Base-by-base conservation (phyloP, 2,329 filamentous ascomycete species). In the Curvularia hawaiiensis region DNA sequence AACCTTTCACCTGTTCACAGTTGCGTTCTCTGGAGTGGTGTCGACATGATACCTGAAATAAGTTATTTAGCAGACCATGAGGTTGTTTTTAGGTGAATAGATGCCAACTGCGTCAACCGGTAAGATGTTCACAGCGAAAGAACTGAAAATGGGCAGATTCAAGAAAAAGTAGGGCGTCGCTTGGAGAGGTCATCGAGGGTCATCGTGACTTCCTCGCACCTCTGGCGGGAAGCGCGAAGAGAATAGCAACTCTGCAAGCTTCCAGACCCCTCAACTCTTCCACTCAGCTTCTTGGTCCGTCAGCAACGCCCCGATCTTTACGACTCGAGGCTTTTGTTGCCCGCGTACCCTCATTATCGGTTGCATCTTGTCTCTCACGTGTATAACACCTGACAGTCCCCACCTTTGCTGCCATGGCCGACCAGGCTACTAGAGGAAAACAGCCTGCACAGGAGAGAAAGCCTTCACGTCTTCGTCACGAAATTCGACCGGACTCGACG, bases 401-500 rank as follows among this genome's bases (percentile, higher is more conserved):
- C 35, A 4, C 4, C 28, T 4, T 39, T 33, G 16, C 26, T 45
- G 50, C 40, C 30, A 69, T 70, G 67, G 54, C 60, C 31, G 62
- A 65, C 24, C 20, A 26, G 26, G 8, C 52, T 14, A 47, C 53
- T 1, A 60, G 52, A 35, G 60, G 31, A 50, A 55, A 53, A 47
- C 60, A 61, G 24, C 48, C 46, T 20, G 38, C 12, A 8, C 61
- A 50, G 41, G 30, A 7, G 10, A 54, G 40, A 33, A 44, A 30
- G 8, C 65, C 63, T 20, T 75, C 71, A 11, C 54, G 50, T 20
- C 65, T 74, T 22, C 61, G 68, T 18, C 43, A 72, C 30, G 64
- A 71, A 48, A 28, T 69, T 18, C 56, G 31, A 20, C 49, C 28
- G 6, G 61, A 64, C 0, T 64, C 59, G 4, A 60, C 51, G 6